phyloP scores from a whole-genome alignment of 2,329 filamentous ascomycete genomes.

The Colletotrichum caudatum region DNA sequence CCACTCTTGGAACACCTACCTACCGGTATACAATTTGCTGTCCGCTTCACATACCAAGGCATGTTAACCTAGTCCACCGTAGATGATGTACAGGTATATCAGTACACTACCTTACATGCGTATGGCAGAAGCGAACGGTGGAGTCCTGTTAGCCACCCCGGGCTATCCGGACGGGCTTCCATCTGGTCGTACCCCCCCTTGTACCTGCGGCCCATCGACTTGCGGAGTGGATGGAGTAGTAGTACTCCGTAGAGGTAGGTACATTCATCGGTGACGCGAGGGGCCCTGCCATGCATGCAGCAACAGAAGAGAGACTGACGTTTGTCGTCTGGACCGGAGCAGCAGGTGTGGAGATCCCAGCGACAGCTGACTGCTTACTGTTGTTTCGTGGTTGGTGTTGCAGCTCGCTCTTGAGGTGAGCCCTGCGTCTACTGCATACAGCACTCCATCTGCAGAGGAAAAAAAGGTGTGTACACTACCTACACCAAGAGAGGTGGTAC shows the following conservation, averaged over 20 bases:
- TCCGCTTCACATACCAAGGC: constrained; percentile 1
- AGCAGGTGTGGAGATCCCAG: constrained; percentile 1
- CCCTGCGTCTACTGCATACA: constrained; percentile 9
- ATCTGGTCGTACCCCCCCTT: constrained; percentile 7
- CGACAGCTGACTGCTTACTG: neutral
- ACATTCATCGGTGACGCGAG: constrained; percentile 10
- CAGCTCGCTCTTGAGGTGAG: constrained; percentile 15
- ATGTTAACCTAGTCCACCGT: constrained; percentile 8
- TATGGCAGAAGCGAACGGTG: constrained; percentile 25
- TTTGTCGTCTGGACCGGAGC: neutral
- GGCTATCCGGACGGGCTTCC: constrained; percentile 38
- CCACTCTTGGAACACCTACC: constrained; percentile 10
- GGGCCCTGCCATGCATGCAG: constrained; percentile 1
- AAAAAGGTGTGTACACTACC: constrained; percentile 13
- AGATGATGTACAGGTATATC: neutral
- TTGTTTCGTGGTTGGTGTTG: neutral
- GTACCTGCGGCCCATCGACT: constrained; percentile 17
- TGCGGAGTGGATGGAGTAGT: neutral
- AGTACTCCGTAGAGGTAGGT: neutral
- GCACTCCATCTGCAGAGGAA: constrained; percentile 20
- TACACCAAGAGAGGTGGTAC: constrained; percentile 43
- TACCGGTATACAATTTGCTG: neutral
- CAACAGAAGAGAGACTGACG: neutral
- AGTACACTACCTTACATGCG: no score
- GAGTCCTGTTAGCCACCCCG: constrained; percentile 41